Conservation (phyloP, 148 eudicot genomes). For the Silene latifolia region DNA sequence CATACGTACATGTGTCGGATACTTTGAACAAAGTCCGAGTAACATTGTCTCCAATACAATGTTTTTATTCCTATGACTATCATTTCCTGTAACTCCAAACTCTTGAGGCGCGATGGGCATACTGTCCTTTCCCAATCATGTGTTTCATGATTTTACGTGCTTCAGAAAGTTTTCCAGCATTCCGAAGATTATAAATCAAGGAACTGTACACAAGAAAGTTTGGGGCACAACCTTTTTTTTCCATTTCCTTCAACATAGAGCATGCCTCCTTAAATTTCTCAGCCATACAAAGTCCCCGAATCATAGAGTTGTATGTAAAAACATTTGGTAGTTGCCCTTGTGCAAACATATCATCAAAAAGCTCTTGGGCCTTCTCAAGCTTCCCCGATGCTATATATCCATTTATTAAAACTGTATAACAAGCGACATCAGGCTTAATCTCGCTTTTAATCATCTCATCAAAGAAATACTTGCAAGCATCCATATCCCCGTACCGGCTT, state of each 20-base stretch:
- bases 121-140: constrained; percentile 78
- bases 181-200: constrained; percentile 51
- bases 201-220: constrained; percentile 74
- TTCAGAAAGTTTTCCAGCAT: constrained; percentile 60
- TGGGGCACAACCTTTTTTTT: constrained; percentile 63
- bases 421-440: constrained; percentile 73
- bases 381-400: constrained; percentile 63
- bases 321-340: constrained; percentile 77
- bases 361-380: constrained; percentile 57
- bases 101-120: constrained; percentile 54
- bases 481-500: constrained; percentile 78
- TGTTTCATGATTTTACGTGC: constrained; percentile 58
- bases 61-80: constrained; percentile 23
- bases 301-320: constrained; percentile 78
- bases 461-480: constrained; percentile 75
- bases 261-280: constrained; percentile 60
- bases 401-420: constrained; percentile 75
- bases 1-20: too few relatives aligned
- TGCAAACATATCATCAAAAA: constrained; percentile 57
- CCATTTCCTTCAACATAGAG: constrained; percentile 76
- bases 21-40: not conserved
- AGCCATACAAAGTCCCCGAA: constrained; percentile 74
- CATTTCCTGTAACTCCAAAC: constrained; percentile 47
- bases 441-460: constrained; percentile 69
- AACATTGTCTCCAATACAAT: not conserved